Conservation (phyloP, 2,329 filamentous ascomycete species). For the Elsinoe ampelina region DNA sequence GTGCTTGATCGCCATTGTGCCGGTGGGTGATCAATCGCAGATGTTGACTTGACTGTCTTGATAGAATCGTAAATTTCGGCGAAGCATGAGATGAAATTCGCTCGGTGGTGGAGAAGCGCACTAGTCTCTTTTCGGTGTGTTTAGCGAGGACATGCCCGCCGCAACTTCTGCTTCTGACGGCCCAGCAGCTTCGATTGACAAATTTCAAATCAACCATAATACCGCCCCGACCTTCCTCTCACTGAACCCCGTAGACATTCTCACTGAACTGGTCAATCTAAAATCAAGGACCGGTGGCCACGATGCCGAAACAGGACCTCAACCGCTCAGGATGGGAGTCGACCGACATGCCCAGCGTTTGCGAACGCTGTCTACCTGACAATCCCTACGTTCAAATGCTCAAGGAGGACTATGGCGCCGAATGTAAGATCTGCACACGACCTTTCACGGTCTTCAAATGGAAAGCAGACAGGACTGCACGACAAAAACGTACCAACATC, state of each 20-base stretch:
- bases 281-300: conserved; percentile 7
- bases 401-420: conserved; percentile 83
- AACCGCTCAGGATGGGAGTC: conserved; percentile 96
- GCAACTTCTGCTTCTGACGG: not conserved
- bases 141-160: not conserved
- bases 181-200: conserved; percentile 2
- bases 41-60: conserved; percentile 11
- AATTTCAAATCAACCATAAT: not conserved
- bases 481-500: conserved; percentile 88
- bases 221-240: not conserved
- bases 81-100: not conserved
- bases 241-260: not conserved
- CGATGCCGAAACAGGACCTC: conserved; percentile 84
- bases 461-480: conserved; percentile 83
- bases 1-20: conserved; percentile 89
- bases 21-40: conserved; percentile 28
- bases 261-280: too few species aligned
- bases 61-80: conserved; percentile 2
- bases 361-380: conserved; percentile 86
- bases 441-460: conserved; percentile 94
- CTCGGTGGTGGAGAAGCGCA: conserved; percentile 4
- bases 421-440: conserved; percentile 68
- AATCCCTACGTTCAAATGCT: conserved; percentile 99
- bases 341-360: conserved; percentile 80
- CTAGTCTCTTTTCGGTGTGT: not conserved